Evolutionary conservation across 2,329 filamentous ascomycete species (phyloP).

Genomic region (Fusarium transvaalense): DNA sequence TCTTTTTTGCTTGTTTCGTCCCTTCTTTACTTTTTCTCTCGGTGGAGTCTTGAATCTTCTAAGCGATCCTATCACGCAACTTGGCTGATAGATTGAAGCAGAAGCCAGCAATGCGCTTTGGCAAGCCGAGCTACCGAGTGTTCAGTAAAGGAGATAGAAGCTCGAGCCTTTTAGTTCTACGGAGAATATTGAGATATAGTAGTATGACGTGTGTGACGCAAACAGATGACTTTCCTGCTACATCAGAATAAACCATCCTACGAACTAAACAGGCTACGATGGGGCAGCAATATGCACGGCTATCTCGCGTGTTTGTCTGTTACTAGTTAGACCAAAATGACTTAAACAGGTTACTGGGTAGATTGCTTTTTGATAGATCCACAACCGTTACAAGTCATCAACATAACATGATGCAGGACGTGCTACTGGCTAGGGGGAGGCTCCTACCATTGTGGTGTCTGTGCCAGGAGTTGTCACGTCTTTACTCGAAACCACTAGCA

Average conservation of each 20-base stretch:
- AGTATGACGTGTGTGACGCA: background rate
- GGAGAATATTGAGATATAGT: background rate
- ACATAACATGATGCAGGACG: too few species aligned
- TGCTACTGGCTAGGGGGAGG: too few species aligned
- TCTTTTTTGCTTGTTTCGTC: too few species aligned
- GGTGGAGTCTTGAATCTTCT: background rate
- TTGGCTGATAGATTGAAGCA: background rate
- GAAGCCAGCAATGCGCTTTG: background rate
- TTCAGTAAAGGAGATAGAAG: background rate
- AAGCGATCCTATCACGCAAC: background rate
- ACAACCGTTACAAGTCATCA: background rate
- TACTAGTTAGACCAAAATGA: background rate
- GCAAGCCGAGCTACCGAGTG: background rate
- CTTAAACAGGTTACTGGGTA: background rate
- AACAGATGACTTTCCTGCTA: background rate
- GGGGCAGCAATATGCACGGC: background rate
- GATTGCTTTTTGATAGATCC: background rate
- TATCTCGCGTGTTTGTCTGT: background rate
- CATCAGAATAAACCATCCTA: background rate
- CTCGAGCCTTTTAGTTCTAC: too few species aligned
- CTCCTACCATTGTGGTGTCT: too few species aligned
- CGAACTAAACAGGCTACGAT: background rate
- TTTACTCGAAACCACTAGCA: too few species aligned
- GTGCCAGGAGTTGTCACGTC: too few species aligned
- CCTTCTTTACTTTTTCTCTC: too few species aligned